A percentile compares a stretch with the other conserved stretches of the same genome.
Conservation (phyloP, 805 yeast genomes). For the Blastobotrys robertii region DNA sequence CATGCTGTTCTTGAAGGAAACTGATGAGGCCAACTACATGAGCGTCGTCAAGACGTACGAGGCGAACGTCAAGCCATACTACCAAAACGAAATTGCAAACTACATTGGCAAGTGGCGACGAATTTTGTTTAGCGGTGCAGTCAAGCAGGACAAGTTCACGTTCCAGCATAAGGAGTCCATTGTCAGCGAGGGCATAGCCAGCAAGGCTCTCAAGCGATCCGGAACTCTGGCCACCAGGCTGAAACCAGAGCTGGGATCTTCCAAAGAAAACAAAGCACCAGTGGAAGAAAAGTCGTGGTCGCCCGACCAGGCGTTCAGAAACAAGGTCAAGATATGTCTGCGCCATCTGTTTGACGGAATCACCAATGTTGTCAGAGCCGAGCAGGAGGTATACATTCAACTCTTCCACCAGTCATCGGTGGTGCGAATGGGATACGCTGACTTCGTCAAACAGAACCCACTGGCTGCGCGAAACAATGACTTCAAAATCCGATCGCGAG, state of each 20-base stretch:
- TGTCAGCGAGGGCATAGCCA: conserved; percentile 1
- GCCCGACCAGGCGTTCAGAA: conserved; percentile 6
- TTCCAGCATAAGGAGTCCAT: conserved; percentile 4
- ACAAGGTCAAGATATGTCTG: conserved; percentile 2
- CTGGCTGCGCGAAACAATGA: conserved; percentile 13
- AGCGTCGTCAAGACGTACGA: conserved; percentile 37
- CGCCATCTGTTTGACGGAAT: conserved; percentile 7
- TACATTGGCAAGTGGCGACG: conserved; percentile 25
- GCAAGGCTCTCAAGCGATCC: conserved; percentile 16
- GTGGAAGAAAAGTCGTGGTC: conserved; percentile 6
- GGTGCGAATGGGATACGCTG: conserved; percentile 31
- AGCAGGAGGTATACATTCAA: conserved; percentile 39
- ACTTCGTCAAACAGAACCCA: conserved; percentile 29
- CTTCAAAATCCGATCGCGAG: conserved; percentile 27
- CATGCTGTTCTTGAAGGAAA: conserved; percentile 48
- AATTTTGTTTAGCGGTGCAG: conserved; percentile 8
- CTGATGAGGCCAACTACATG: conserved; percentile 39
- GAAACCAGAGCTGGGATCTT: neutral
- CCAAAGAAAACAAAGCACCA: neutral
- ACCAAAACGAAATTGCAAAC: conserved; percentile 26
- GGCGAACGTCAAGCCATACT: conserved; percentile 26
- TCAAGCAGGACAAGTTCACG: conserved; percentile 11
- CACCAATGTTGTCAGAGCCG: conserved; percentile 16
- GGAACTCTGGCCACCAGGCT: conserved; percentile 15
- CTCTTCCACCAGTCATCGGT: conserved; percentile 39